A percentile compares a stretch with the other conserved stretches of the same genome.
These are phyloP conservation scores for Salix purpurea DNA, from an alignment of 345 rosid species.

Conservation along the genomic window DNA sequence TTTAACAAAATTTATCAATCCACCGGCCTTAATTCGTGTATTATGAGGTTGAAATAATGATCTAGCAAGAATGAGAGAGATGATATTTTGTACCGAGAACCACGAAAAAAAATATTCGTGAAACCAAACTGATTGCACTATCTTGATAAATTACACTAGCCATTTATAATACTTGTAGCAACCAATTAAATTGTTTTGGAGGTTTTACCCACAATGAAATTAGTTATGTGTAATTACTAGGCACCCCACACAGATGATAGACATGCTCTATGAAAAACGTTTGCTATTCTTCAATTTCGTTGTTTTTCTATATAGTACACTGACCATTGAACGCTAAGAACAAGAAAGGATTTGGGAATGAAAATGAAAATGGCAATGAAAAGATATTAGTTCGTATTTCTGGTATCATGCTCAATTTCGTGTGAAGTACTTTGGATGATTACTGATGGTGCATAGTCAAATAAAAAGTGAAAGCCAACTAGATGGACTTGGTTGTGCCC, in stretches of 20 bases:
- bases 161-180: not conserved
- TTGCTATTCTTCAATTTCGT: not conserved
- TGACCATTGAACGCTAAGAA: not conserved
- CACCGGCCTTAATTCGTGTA: too few species aligned
- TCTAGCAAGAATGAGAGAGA: too few species aligned
- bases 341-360: not conserved
- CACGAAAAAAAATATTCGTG: not conserved
- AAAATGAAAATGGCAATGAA: not conserved
- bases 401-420: not conserved
- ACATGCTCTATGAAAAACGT: not conserved
- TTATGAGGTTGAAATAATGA: too few species aligned
- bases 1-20: too few species aligned
- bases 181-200: not conserved
- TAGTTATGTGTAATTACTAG: not conserved
- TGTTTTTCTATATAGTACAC: not conserved
- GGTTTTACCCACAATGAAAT: not conserved
- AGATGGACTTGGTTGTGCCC: not conserved
- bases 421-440: not conserved
- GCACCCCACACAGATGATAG: not conserved
- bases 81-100: too few species aligned
- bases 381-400: not conserved
- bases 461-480: not conserved
- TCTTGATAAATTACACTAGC: not conserved
- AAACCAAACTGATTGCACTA: not conserved
- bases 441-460: not conserved